These are phyloP conservation scores for Gynostemma pentaphyllum DNA, from an alignment of 306 rosid species.

Conservation along the genomic window DNA sequence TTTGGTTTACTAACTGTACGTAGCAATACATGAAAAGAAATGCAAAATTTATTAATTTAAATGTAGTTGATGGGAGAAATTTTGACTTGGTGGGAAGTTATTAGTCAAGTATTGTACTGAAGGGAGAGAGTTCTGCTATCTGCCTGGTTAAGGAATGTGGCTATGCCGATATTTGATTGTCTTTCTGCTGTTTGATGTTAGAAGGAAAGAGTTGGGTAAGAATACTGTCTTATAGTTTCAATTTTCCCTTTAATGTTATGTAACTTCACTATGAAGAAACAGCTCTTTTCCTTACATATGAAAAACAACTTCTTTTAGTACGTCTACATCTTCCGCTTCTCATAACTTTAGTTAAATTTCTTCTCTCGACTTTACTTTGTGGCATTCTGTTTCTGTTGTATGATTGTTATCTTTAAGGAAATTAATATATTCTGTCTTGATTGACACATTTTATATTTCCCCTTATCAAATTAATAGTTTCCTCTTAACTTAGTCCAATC, in stretches of 20 bases:
- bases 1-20: conserved; percentile 2
- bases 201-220: conserved; percentile 5
- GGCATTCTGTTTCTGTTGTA: neutral
- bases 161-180: neutral
- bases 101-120: neutral
- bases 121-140: neutral
- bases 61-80: neutral
- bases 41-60: neutral
- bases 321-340: neutral
- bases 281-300: neutral
- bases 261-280: conserved; percentile 6
- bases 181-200: neutral
- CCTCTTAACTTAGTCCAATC: neutral
- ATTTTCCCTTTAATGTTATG: neutral
- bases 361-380: neutral
- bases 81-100: neutral
- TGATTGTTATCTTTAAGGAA: neutral
- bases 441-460: neutral
- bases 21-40: conserved; percentile 8
- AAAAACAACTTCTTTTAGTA: neutral
- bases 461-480: neutral
- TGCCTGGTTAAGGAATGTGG: neutral
- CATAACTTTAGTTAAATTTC: neutral
- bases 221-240: neutral
- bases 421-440: neutral